Evolutionary conservation across 129 eudicot species (phyloP), one percentile per base, ranked within the genome.

Genomic region (Solidago caesia): DNA sequence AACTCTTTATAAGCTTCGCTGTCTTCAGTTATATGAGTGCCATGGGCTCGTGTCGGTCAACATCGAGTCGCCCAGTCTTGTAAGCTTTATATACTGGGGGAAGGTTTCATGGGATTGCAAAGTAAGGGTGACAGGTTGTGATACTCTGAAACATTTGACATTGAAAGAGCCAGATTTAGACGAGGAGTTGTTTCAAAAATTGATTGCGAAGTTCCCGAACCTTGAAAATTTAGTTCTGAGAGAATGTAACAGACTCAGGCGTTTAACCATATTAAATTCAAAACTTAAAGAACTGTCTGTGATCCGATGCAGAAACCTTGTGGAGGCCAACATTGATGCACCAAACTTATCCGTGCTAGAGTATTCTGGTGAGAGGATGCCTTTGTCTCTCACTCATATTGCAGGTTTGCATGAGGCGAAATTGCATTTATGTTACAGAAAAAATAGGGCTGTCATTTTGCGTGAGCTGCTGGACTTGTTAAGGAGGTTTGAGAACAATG

Each of bases 11-110:
- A 84, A 79, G 48, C 85, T 89, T 55, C 81, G 42, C 27, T 82
- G 79, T 68, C 76, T 89, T 15, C 84, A 89, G 77, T 26, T 89
- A 69, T 87, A 86, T 13, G 82, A 86, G 76, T 86, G 91, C 26
- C 72, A 61, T 26, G 77, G 74, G 16, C 82, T 86, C 33, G 43
- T 10, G 67, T 25, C 12, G 9, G 75, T 89, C 66, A 77, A 84
- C 4, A 44, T 89, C 41, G 75, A 82, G 15, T 51, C 76, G 42
- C 73, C 82, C 9, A 82, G 72, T 53, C 91, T 89, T 46, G 41
- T 68, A 67, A 86, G 76, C 51, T 89, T 86, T 76, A 77, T 85
- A 71, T 76, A 45, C 45, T 72, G 84, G 62, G 85, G 83, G 25
- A 70, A 79, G 65, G 64, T 39, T 26, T 15, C 67, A 7, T 65